These are phyloP conservation scores for Caloboletus inedulis DNA, from an alignment of 1,284 basidiomycete species.

Conservation along the genomic window DNA sequence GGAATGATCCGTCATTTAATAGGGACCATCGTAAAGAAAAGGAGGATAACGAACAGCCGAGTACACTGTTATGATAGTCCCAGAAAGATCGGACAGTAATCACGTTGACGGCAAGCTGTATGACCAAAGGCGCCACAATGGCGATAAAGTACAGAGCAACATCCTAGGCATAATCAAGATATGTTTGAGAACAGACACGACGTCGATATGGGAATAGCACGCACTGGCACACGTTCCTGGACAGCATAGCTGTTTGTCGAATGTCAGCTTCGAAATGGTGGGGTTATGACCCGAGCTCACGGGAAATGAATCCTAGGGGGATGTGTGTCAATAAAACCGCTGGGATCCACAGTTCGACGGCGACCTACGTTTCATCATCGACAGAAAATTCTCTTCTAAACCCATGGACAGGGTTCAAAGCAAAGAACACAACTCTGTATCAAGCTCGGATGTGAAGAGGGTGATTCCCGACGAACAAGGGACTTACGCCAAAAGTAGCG, in stretches of 20 bases:
- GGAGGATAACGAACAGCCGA: conserved; percentile 59
- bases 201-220: conserved; percentile 19
- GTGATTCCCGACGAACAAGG: neutral
- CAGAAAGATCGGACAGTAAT: conserved; percentile 76
- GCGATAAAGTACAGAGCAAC: conserved; percentile 66
- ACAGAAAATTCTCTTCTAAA: conserved; percentile 85
- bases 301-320: conserved; percentile 47
- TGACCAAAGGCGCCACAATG: conserved; percentile 61
- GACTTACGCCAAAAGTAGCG: conserved; percentile 66
- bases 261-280: conserved; percentile 18
- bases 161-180: conserved; percentile 35
- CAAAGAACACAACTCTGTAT: conserved; percentile 61
- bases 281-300: conserved; percentile 38
- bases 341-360: neutral
- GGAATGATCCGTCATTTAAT: conserved; percentile 1
- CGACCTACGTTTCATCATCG: conserved; percentile 66
- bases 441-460: conserved; percentile 3
- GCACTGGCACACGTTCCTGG: conserved; percentile 81
- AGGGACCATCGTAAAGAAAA: conserved; percentile 11
- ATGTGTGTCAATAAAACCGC: neutral
- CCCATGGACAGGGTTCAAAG: conserved; percentile 71
- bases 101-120: conserved; percentile 68
- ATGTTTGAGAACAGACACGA: neutral
- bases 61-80: conserved; percentile 82
- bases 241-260: conserved; percentile 66